Base-by-base conservation (phyloP, 305 asterid genomes). In the Withania somnifera region DNA sequence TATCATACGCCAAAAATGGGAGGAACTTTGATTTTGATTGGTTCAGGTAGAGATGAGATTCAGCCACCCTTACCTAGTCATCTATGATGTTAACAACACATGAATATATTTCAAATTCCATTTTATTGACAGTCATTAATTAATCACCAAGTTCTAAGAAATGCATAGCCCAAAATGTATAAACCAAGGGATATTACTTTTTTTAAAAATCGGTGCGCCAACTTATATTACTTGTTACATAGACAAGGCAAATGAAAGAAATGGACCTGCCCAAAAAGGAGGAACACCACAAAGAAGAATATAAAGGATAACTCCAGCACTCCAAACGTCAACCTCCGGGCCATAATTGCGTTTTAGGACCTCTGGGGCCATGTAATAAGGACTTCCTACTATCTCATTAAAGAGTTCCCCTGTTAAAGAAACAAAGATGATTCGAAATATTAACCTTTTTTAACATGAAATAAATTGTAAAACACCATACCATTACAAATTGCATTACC, bases 371-470 rank as follows among this genome's bases (percentile, higher is more conserved):
- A 91, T 91, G 86, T 91, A 91, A 64, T 91, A 91, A 81, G 94
- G 94, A 83, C 94, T 92, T 84, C 96, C 97, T n/a, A 92, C 94
- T 82, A 92, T 92, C 86, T 92, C 97, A 57, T 89, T 88, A 81
- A 92, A 92, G 45, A 32, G 85, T 78, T 92, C 97, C 75, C 92
- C 97, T 89, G 80, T 76, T 57, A 24, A 58, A 67, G 64, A 81
- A 38, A 79, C 7, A 56, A 38, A 79, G 73, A 58, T 11, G 15
- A 24, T 10, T 79, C 56, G 24, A 79, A 56, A 17, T 40, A 79
- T 30, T 36, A 45, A 36, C 14, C 14, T 9, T 79, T 24, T 14
- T 24, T 58, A 38, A 73, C 73, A 79, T 38, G 36, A 34, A 42
- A 60, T 30, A n/a, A 42, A 11, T 26, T 34, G 5, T 8, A 30